These are phyloP conservation scores for Pelargonium cotyledonis DNA, from an alignment of 441 rosid species.

Conservation along the genomic window DNA sequence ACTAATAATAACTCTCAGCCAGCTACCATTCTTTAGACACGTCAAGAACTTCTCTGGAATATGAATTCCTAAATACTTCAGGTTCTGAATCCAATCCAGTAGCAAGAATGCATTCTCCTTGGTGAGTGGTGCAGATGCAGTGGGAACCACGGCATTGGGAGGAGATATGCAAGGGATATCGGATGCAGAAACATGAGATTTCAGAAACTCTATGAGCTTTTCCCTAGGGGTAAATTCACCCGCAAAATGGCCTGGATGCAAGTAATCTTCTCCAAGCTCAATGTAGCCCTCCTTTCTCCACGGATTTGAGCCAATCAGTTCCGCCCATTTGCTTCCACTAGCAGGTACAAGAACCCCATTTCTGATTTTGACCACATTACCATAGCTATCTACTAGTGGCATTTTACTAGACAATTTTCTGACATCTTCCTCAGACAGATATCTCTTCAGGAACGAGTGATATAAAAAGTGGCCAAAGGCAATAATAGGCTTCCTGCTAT, in stretches of 20 bases:
- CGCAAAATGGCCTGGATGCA: conserved; percentile 28
- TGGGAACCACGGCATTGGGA: conserved; percentile 44
- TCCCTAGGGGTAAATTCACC: conserved; percentile 25
- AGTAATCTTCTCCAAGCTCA: conserved; percentile 55
- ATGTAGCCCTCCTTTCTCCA: conserved; percentile 42
- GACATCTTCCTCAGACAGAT: conserved; percentile 26
- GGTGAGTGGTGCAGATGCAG: conserved; percentile 44
- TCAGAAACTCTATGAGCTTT: conserved; percentile 37
- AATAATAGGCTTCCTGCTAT: conserved; percentile 35
- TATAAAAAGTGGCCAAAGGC: conserved; percentile 47
- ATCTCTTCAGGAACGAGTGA: conserved; percentile 23
- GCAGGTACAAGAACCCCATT: conserved; percentile 55
- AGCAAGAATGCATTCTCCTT: conserved; percentile 45
- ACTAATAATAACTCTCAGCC: conserved; percentile 49
- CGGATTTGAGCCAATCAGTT: conserved; percentile 41
- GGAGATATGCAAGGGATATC: conserved; percentile 51
- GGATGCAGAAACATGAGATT: conserved; percentile 25
- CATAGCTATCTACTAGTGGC: conserved; percentile 55
- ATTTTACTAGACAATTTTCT: conserved; percentile 26
- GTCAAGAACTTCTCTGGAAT: conserved; percentile 40
- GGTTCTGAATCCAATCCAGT: conserved; percentile 41
- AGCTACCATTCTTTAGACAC: conserved; percentile 45
- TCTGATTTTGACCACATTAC: conserved; percentile 23
- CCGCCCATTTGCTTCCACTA: conserved; percentile 54
- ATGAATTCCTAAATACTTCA: not conserved